phyloP scores from a whole-genome alignment of 192 early-diverging fungal species.

The Funneliformis geosporum region DNA sequence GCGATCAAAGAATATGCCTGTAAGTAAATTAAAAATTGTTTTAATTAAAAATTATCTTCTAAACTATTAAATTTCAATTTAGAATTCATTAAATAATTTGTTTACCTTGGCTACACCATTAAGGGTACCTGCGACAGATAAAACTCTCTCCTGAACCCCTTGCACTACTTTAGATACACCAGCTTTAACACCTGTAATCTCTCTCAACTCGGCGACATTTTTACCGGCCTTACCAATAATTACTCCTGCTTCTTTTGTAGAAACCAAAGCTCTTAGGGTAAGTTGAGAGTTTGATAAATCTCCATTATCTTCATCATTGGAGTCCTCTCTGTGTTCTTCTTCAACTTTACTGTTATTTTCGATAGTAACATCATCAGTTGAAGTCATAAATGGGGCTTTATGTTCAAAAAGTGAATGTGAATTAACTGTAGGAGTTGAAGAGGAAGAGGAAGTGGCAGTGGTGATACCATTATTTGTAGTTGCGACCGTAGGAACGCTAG shows the following conservation, averaged over 20 bases:
- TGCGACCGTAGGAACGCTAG: background rate
- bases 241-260: slow-evolving; percentile 90
- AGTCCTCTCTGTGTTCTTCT: slow-evolving; percentile 34
- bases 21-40: no score
- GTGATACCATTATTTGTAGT: slow-evolving; percentile 2
- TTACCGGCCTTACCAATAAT: slow-evolving; percentile 65
- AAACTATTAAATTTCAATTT: slow-evolving; percentile 29
- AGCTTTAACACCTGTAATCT: slow-evolving; percentile 82
- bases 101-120: slow-evolving; percentile 71
- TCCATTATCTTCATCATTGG: slow-evolving; percentile 43
- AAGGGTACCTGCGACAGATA: slow-evolving; percentile 73
- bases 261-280: slow-evolving; percentile 86
- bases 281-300: slow-evolving; percentile 50
- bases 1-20: slow-evolving; percentile 86
- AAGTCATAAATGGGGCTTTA: background rate
- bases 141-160: slow-evolving; percentile 83
- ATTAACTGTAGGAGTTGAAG: background rate
- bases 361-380: slow-evolving; percentile 6
- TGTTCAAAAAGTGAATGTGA: slow-evolving; percentile 22
- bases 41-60: slow-evolving; percentile 37
- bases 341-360: slow-evolving; percentile 2
- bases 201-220: slow-evolving; percentile 88
- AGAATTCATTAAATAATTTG: slow-evolving; percentile 43
- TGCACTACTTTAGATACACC: slow-evolving; percentile 90
- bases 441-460: background rate